Base-by-base conservation (phyloP, 129 eudicot genomes). In the Mikania micrantha region DNA sequence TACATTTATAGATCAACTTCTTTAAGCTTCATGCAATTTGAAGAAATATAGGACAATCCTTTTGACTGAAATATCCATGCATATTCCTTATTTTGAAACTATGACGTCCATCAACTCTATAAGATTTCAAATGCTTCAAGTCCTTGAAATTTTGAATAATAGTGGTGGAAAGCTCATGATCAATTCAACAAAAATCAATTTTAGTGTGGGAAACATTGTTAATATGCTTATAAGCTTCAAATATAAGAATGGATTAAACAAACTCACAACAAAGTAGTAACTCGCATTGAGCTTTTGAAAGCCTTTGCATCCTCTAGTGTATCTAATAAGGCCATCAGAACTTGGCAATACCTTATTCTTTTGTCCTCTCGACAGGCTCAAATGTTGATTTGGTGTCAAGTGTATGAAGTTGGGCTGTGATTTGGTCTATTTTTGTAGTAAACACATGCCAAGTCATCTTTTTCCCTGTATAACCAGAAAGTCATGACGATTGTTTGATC, bases 1-100 rank as follows among this genome's bases (percentile, higher is more conserved):
- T 85, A 90, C 97, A 92, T 74, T 79, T 90, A 90, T 36, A 90
- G 79, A 77, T 90, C 97, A 49, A 90, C 85, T 79, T 90, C 97
- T 27, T 45, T 62, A 31, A 90, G 81, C 48, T 74, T 79, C 54
- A 68, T 62, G 84, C 95, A 90, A 35, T 79, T 77, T 48, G 84
- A 83, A 70, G 83, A 85, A 27, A 90, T 75, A 67, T 71, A 79
- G 42, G 76, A 83, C 77, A 90, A 58, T 48, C 97, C 97, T 60
- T n/a, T 85, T 87, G 78, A 78, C 83, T 7, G 95, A 78, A 63
- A 90, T 81, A 72, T 85, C 84, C 19, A 62, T 77, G 40, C 97
- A 90, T 20, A 85, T 73, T 39, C 97, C 97, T 69, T 87, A 70
- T 75, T 82, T 87, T 65, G 87, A 71, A 74, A 90, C 76, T 24